phyloP scores from a whole-genome alignment of 805 yeast genomes.

The Saccharomycopsis microspora region DNA sequence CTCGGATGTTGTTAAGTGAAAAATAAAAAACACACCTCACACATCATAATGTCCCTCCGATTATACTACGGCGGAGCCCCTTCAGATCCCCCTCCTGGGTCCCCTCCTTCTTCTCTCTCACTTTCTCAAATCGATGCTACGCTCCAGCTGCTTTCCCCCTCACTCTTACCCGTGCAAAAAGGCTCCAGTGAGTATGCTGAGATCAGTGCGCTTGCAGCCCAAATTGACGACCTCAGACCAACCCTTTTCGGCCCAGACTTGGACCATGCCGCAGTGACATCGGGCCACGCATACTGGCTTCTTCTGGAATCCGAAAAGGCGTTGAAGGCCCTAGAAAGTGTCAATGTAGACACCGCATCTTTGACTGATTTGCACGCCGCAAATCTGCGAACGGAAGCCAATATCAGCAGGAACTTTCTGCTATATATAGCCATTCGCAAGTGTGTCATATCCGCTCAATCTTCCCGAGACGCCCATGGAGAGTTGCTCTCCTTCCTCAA shows the following conservation, averaged over 20 bases:
- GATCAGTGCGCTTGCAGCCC: too few species aligned
- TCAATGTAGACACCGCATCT: conserved; percentile 2
- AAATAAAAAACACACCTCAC: too few species aligned
- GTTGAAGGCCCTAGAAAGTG: background rate
- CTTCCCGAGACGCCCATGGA: background rate
- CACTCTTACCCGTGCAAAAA: too few species aligned
- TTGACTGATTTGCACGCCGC: conserved; percentile 1
- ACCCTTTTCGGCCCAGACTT: background rate
- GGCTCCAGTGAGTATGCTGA: too few species aligned
- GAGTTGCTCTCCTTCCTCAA: background rate
- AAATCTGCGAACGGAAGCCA: background rate
- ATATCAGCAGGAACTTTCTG: conserved; percentile 1
- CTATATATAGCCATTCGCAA: conserved; percentile 6
- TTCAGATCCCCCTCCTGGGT: too few species aligned
- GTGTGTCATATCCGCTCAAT: background rate
- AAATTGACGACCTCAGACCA: too few species aligned
- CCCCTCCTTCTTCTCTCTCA: too few species aligned
- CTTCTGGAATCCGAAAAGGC: background rate
- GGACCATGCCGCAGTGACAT: background rate
- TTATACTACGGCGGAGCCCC: too few species aligned
- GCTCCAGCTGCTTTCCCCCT: too few species aligned
- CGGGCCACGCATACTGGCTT: conserved; percentile 8
- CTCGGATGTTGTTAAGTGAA: too few species aligned
- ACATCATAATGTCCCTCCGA: too few species aligned
- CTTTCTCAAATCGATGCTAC: too few species aligned